Evolutionary conservation across 164 flowering plant genomes (phyloP), one percentile per base, ranked within the genome.

Genomic region (Nelumbo lutea): DNA sequence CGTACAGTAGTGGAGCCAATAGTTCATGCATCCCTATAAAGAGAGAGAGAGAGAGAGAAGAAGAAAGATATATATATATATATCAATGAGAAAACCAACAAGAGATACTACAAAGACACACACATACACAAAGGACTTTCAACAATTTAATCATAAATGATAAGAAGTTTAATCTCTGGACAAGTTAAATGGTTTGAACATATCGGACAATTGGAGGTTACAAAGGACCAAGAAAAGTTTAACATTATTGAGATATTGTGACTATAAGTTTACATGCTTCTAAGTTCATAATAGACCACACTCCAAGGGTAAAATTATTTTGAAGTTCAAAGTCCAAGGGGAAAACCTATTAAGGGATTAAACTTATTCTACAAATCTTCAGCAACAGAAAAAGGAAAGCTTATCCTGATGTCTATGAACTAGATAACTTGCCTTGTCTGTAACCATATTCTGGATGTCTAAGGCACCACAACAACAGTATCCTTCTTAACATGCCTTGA

Each of bases 1-100:
- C 97, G 68, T 86, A 95, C 46, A 95, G 65, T 15, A 95, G 74
- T 51, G 99, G 99, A 75, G 97, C 99, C 82, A 95, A 79, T 42
- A 95, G 90, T 80, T 95, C 99, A 67, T 95, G 99, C 99, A 95
- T 95, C 46, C 99, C 99, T 95, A 68, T 2, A 80, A 39, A 67
- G 43, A 61, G 52, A 71, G 38, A 48, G 10, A 38, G 14, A 14
- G 38, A 56, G 38, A 9, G n/a, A 53, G 44, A 15, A 52, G 6
- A 45, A 15, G 40, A 39, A 1, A 8, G n/a, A n/a, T n/a, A n/a
- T n/a, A n/a, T n/a, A n/a, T n/a, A n/a, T 13, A 59, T 43, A 59
- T 6, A 13, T 50, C 3, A 7, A 50, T 13, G 11, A 52, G 57
- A 13, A 52, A 52, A 14, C 10, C 57, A 53, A 14, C 10, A 7